phyloP scores from a whole-genome alignment of 129 eudicot species.

The Daucus carota region DNA sequence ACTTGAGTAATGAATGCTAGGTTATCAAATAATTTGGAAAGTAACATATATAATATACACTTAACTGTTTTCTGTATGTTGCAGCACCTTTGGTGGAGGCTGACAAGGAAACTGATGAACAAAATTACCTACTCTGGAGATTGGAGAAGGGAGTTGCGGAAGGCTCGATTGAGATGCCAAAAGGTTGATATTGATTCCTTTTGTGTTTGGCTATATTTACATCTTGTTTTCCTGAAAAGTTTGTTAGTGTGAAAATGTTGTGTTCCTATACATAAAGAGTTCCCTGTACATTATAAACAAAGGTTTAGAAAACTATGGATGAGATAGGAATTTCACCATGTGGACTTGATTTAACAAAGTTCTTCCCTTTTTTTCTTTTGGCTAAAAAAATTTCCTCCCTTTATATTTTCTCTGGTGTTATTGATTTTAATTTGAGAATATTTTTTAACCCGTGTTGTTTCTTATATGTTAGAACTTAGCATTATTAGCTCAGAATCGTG shows the following conservation, averaged over 20 bases:
- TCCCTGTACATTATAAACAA: background rate
- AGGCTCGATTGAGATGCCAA: slow-evolving; percentile 86
- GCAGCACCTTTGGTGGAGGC: slow-evolving; percentile 93
- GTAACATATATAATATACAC: too few species aligned
- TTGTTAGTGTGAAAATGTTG: background rate
- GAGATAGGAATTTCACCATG: background rate
- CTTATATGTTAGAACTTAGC: background rate
- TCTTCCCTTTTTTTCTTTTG: too few species aligned
- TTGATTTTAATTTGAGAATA: background rate
- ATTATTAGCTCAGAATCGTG: background rate
- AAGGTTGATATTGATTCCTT: slow-evolving; percentile 42
- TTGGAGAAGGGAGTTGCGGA: slow-evolving; percentile 93
- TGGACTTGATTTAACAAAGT: background rate
- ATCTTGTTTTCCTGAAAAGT: background rate
- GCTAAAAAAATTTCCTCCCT: background rate
- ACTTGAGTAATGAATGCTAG: background rate
- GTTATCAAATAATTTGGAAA: background rate
- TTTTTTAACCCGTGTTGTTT: background rate
- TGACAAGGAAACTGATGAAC: slow-evolving; percentile 65
- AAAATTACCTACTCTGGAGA: slow-evolving; percentile 72
- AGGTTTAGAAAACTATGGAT: background rate
- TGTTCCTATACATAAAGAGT: background rate
- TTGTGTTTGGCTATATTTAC: background rate
- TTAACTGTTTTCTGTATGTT: slow-evolving; percentile 9
- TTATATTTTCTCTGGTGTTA: background rate